Base-by-base conservation (phyloP, 2,329 filamentous ascomycete species). In the Venturia effusa region DNA sequence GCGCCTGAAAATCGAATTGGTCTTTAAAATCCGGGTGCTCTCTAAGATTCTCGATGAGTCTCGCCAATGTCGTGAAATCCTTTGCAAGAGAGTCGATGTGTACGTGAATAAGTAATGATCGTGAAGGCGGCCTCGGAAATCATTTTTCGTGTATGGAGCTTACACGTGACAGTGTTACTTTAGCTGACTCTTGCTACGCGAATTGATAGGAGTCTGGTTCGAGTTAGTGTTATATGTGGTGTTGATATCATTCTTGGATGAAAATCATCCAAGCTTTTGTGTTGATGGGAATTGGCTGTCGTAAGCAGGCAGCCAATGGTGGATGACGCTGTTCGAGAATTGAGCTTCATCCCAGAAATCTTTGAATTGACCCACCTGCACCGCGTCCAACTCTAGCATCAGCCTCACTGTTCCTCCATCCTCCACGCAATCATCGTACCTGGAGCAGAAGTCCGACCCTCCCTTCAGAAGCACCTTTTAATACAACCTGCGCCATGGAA, bases 401-500 rank as follows among this genome's bases (percentile, higher is more conserved):
- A 34, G 19, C 30, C 30, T 22, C 27, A 11, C 24, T 27, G 3
- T 13, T 27, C 22, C 22, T 10, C 45, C 45, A 51, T 51, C 51
- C n/a, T 57, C 30, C 8, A 7, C 51, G 2, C 15, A 34, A 34
- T 57, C 51, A 57, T 4, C 51, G 15, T 34, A 2, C 27, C 22
- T 7, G 15, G 10, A 6, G 4, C 19, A 57, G 4, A 15, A 57
- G 15, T 22, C 15, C 51, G 30, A 19, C 19, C 15, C 11, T 34
- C 30, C 8, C 30, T n/a, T 11, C 13, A 34, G 37, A 32, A 10
- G 13, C 1, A 10, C n/a, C 10, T 22, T 61, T 27, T 37, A 3
- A 61, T 17, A 41, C 61, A 19, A 40, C n/a, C n/a, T 30, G 32
- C 45, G 51, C 51, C 61, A 59, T 63, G 45, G 61, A 63, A 30